These are phyloP conservation scores for Claviceps digitariae DNA, from an alignment of 2,329 filamentous ascomycete species.

Conservation along the genomic window DNA sequence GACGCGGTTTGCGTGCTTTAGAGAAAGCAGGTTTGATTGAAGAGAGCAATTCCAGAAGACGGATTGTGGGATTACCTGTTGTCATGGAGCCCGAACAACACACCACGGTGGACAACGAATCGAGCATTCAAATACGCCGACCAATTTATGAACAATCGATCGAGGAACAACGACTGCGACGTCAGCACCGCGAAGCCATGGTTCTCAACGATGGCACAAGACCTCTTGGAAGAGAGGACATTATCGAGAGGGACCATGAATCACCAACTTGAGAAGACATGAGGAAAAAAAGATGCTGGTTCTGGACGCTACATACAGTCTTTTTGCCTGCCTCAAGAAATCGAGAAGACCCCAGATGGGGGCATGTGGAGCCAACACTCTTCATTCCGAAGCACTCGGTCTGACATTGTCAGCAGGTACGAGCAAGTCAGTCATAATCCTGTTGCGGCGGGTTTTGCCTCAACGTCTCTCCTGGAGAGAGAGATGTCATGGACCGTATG, in stretches of 20 bases:
- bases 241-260: conserved; percentile 52
- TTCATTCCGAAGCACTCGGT: not conserved
- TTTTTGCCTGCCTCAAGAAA: not conserved
- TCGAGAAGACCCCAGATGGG: not conserved
- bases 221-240: conserved; percentile 60
- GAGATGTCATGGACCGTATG: not conserved
- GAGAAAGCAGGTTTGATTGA: conserved; percentile 34
- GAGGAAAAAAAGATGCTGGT: not conserved
- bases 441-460: not conserved
- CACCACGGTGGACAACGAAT: conserved; percentile 10
- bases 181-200: conserved; percentile 75
- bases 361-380: not conserved
- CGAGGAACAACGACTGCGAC: conserved; percentile 58
- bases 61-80: conserved; percentile 17
- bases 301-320: not conserved
- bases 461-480: not conserved
- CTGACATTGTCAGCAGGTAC: not conserved
- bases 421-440: not conserved
- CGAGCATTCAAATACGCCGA: conserved; percentile 17
- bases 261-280: conserved; percentile 17
- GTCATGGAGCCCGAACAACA: conserved; percentile 21
- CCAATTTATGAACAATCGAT: conserved; percentile 36
- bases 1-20: conserved; percentile 36
- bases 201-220: conserved; percentile 78
- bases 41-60: conserved; percentile 18